phyloP scores from a whole-genome alignment of 2,329 filamentous ascomycete species.

The Epichloe uncinata region DNA sequence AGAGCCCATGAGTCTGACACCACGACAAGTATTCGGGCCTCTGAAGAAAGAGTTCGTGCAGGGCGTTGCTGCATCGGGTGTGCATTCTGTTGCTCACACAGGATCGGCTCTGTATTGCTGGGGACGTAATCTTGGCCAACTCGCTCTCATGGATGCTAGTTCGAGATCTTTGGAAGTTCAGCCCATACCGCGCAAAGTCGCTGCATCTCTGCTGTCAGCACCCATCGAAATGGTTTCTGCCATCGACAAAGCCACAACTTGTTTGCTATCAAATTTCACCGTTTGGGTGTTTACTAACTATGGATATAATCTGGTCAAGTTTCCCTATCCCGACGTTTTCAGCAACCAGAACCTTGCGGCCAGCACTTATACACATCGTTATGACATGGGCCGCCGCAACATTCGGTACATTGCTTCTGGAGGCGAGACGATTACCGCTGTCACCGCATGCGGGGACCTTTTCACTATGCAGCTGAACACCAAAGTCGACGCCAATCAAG shows the following conservation, averaged over 20 bases:
- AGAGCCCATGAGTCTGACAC: constrained; percentile 66
- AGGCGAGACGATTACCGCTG: constrained; percentile 80
- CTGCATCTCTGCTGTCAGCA: constrained; percentile 57
- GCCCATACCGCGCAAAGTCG: constrained; percentile 69
- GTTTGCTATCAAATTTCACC: constrained; percentile 72
- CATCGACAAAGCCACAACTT: constrained; percentile 79
- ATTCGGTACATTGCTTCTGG: constrained; percentile 70
- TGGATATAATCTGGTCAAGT: constrained; percentile 81
- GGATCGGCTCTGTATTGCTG: constrained; percentile 75
- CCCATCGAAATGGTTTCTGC: constrained; percentile 69
- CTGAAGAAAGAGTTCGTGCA: constrained; percentile 74
- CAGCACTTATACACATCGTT: constrained; percentile 36
- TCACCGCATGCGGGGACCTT: constrained; percentile 74
- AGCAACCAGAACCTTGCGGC: constrained; percentile 55
- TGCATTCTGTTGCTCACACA: constrained; percentile 86
- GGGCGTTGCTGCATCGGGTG: constrained; percentile 75
- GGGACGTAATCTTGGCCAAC: constrained; percentile 87
- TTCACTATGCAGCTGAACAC: constrained; percentile 71
- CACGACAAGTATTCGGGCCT: constrained; percentile 81
- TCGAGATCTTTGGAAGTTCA: constrained; percentile 84
- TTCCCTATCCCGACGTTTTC: constrained; percentile 60
- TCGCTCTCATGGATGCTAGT: constrained; percentile 89
- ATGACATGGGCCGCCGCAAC: constrained; percentile 50
- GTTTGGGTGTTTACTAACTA: constrained; percentile 95
- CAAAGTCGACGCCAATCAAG: constrained; percentile 46